Evolutionary conservation across 2,329 filamentous ascomycete genomes (phyloP).

Genomic region (Alternaria gaisen): DNA sequence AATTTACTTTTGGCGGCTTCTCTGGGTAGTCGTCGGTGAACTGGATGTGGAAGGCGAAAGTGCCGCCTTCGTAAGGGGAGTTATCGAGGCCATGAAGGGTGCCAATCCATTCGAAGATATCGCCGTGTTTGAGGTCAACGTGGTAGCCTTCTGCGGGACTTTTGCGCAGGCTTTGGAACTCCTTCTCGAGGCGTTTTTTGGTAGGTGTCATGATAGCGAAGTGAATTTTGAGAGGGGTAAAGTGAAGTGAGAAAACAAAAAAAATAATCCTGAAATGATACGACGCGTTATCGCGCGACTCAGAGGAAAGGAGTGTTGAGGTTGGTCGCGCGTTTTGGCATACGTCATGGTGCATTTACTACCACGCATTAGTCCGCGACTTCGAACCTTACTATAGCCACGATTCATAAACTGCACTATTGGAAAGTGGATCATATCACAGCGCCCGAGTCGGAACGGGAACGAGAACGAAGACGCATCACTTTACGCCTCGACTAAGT

Average conservation of each 20-base stretch:
- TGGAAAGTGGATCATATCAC: no score
- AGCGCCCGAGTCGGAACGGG: no score
- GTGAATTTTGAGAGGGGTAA: neutral
- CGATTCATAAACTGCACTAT: neutral
- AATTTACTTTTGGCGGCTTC: conserved; percentile 6
- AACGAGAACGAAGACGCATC: no score
- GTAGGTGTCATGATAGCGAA: neutral
- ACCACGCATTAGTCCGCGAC: neutral
- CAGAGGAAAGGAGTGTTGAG: neutral
- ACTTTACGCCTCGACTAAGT: no score
- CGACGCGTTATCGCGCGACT: neutral
- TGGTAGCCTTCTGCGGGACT: neutral
- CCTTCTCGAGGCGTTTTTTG: conserved; percentile 11
- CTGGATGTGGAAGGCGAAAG: conserved; percentile 5
- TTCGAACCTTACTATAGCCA: neutral
- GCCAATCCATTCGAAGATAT: conserved; percentile 8
- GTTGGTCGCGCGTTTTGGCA: neutral
- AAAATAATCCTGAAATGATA: neutral
- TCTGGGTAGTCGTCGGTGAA: conserved; percentile 10
- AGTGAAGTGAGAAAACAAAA: neutral
- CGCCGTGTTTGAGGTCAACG: conserved; percentile 1
- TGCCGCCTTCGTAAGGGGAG: conserved; percentile 6
- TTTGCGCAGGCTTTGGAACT: conserved; percentile 6
- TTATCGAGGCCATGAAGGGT: neutral
- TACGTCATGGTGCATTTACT: neutral